These are phyloP conservation scores for Zygosaccharomyces siamensis DNA, from an alignment of 805 yeast genomes.

Conservation along the genomic window DNA sequence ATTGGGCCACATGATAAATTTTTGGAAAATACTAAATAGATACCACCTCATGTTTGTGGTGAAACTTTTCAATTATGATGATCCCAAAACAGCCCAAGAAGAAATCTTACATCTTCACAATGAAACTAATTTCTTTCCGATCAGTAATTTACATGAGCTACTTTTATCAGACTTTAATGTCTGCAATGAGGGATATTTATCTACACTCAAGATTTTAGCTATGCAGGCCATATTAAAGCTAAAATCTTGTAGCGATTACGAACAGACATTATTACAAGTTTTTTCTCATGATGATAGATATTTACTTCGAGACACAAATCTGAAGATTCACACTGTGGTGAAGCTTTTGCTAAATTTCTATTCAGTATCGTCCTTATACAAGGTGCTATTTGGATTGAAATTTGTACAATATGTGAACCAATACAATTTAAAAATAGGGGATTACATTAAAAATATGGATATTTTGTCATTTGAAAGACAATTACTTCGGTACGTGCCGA, in stretches of 20 bases:
- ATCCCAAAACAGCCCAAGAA: conserved; percentile 10
- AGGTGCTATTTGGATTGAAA: conserved; percentile 29
- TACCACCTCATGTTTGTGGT: conserved; percentile 27
- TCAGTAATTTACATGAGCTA: conserved; percentile 17
- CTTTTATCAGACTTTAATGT: conserved; percentile 24
- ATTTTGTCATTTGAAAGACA: conserved; percentile 17
- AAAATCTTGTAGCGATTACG: conserved; percentile 10
- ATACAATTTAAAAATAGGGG: conserved; percentile 20
- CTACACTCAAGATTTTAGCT: conserved; percentile 27
- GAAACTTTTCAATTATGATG: conserved; percentile 15
- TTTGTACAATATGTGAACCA: conserved; percentile 29
- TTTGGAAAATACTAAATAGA: conserved; percentile 16
- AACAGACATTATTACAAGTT: conserved; percentile 15
- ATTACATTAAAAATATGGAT: conserved; percentile 25
- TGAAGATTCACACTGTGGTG: conserved; percentile 21
- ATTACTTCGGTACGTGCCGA: conserved; percentile 7
- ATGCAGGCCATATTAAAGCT: conserved; percentile 28
- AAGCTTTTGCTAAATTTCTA: conserved; percentile 29
- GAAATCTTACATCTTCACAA: conserved; percentile 26
- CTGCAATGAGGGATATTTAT: conserved; percentile 22
- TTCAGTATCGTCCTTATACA: conserved; percentile 17
- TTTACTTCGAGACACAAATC: conserved; percentile 17
- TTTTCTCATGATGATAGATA: conserved; percentile 28
- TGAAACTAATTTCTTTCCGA: conserved; percentile 16
- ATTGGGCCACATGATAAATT: conserved; percentile 7